A percentile compares a stretch with the other conserved stretches of the same genome.
These are phyloP conservation scores for Sporothrix brunneoviolacea DNA, from an alignment of 2,329 filamentous ascomycete genomes.

Conservation along the genomic window DNA sequence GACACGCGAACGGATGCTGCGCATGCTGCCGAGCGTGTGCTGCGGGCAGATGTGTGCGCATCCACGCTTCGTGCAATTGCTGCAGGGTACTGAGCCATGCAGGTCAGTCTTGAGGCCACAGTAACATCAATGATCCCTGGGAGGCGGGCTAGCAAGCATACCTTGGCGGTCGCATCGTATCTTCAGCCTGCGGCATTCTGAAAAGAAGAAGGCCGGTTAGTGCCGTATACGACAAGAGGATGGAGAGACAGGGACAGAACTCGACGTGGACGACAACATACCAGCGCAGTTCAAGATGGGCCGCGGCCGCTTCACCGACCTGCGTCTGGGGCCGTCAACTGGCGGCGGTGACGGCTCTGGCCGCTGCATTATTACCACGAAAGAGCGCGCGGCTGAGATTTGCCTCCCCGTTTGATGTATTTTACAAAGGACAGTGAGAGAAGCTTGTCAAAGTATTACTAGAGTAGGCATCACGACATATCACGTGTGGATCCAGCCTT, in stretches of 20 bases:
- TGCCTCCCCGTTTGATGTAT: too few relatives aligned
- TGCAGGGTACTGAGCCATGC: not conserved
- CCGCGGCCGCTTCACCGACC: slow-evolving; percentile 1
- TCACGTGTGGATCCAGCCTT: too few relatives aligned
- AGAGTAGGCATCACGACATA: too few relatives aligned
- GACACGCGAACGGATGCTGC: slow-evolving; percentile 5
- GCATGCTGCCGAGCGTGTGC: slow-evolving; percentile 6
- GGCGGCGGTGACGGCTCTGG: not conserved
- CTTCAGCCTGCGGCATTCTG: slow-evolving; percentile 6
- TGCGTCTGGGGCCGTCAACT: not conserved
- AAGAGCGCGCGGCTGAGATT: too few relatives aligned
- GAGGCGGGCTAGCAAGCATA: too few relatives aligned
- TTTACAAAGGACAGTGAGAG: not conserved
- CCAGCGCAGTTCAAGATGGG: slow-evolving; percentile 3
- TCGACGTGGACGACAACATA: not conserved
- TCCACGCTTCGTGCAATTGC: slow-evolving; percentile 5
- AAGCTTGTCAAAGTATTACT: not conserved
- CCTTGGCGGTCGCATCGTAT: slow-evolving; percentile 5
- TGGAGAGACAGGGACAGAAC: too few relatives aligned
- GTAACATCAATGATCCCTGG: too few relatives aligned
- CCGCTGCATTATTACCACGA: not conserved
- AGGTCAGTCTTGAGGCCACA: not conserved
- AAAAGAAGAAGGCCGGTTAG: too few relatives aligned
- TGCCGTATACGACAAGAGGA: not conserved
- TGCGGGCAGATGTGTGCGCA: slow-evolving; percentile 3